Conservation (phyloP, 2,329 filamentous ascomycete genomes). For the Escovopsis sp. region DNA sequence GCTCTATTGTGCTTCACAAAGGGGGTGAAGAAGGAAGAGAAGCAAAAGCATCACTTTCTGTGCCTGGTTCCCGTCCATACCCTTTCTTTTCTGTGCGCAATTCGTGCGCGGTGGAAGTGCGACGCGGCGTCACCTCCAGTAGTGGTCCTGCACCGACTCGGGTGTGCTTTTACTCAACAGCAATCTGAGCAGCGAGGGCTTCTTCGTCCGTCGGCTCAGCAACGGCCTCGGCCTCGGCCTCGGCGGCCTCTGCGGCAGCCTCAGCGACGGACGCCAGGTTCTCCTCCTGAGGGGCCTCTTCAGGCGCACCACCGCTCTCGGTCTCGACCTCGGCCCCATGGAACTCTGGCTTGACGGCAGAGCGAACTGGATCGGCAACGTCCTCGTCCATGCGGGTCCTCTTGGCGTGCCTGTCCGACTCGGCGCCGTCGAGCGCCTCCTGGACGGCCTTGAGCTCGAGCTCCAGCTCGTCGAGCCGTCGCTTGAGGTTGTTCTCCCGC, state of each 20-base stretch:
- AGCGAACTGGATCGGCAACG: too few species aligned
- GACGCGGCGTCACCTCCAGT: too few species aligned
- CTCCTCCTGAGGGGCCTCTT: too few species aligned
- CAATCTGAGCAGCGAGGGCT: neutral
- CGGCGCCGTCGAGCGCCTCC: constrained; percentile 6
- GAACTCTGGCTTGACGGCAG: constrained; percentile 1
- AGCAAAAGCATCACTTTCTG: too few species aligned
- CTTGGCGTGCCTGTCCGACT: constrained; percentile 14
- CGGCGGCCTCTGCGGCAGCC: constrained; percentile 3
- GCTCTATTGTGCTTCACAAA: too few species aligned
- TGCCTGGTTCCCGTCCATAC: too few species aligned
- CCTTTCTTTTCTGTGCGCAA: too few species aligned
- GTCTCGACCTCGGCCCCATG: neutral
- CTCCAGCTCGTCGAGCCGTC: constrained; percentile 66
- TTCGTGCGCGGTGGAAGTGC: too few species aligned
- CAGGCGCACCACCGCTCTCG: too few species aligned
- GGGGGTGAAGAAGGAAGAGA: too few species aligned
- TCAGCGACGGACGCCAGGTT: neutral
- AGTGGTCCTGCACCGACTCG: too few species aligned
- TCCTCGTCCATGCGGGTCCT: constrained; percentile 12
- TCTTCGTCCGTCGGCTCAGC: neutral
- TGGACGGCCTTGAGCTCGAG: constrained; percentile 30
- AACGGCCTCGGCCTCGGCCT: neutral
- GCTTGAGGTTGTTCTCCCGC: constrained; percentile 68
- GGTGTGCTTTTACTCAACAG: neutral